A percentile compares a stretch with the other conserved stretches of the same genome.
Evolutionary conservation across 148 eudicot species (phyloP).

Genomic region (Tetragonia tetragonoides): DNA sequence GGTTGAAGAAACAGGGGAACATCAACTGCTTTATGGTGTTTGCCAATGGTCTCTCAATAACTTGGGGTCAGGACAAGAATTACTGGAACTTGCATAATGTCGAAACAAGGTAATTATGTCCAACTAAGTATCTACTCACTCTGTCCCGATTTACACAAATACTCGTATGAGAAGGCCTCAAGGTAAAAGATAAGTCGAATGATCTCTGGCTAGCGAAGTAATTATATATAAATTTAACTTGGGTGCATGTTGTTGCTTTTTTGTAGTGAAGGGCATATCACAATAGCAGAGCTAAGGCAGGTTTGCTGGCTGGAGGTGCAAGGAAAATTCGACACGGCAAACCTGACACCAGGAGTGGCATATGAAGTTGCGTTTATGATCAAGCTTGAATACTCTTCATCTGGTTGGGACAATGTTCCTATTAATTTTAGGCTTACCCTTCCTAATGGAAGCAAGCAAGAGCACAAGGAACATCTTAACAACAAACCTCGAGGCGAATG

Average conservation of each 20-base stretch:
- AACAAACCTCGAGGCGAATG: constrained; percentile 55
- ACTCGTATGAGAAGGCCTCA: too few species aligned
- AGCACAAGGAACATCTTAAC: constrained; percentile 44
- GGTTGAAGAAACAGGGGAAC: constrained; percentile 53
- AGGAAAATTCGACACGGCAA: constrained; percentile 47
- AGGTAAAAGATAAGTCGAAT: too few species aligned
- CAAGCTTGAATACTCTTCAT: constrained; percentile 46
- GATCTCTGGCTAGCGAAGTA: neutral
- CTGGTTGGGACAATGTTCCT: constrained; percentile 61
- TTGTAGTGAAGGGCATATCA: constrained; percentile 44
- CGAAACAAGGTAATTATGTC: constrained; percentile 43
- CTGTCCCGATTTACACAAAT: too few species aligned
- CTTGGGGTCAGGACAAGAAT: constrained; percentile 51
- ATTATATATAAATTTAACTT: neutral
- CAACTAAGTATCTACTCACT: neutral
- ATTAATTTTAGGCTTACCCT: constrained; percentile 57
- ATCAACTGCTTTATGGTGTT: constrained; percentile 58
- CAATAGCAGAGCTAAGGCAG: constrained; percentile 47
- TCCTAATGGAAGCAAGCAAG: constrained; percentile 58
- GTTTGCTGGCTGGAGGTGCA: constrained; percentile 77
- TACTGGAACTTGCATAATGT: constrained; percentile 45
- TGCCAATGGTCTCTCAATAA: constrained; percentile 54
- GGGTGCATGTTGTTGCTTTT: neutral
- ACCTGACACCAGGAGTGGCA: constrained; percentile 41
- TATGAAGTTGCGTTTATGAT: constrained; percentile 54